phyloP scores from a whole-genome alignment of 352 stramenopile species.

The Globisporangium nodosum region DNA sequence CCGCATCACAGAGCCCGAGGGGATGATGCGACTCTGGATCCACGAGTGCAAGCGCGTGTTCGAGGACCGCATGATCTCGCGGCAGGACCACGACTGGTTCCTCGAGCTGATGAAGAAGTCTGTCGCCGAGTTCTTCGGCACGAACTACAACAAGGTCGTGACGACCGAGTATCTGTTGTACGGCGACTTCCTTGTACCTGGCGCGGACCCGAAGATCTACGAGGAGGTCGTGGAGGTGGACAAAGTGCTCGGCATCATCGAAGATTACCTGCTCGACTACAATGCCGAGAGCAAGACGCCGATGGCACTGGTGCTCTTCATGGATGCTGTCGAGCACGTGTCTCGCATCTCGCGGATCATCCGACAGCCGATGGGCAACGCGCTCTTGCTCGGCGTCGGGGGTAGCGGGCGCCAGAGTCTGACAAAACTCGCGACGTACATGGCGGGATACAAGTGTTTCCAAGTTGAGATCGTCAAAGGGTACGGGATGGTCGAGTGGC shows the following conservation, averaged over 20 bases:
- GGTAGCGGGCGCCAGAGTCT: conserved; percentile 91
- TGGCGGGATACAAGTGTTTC: conserved; percentile 91
- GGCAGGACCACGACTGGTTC: conserved; percentile 91
- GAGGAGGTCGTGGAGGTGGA: conserved; percentile 84
- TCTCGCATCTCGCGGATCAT: conserved; percentile 80
- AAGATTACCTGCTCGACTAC: conserved; percentile 88
- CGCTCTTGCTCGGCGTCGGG: conserved; percentile 89
- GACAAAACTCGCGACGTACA: conserved; percentile 90
- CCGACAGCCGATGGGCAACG: conserved; percentile 85
- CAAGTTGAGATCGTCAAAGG: conserved; percentile 95
- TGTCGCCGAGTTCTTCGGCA: conserved; percentile 70
- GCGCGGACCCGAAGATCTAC: conserved; percentile 82
- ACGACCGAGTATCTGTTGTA: conserved; percentile 71
- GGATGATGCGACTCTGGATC: conserved; percentile 87
- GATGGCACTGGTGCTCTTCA: conserved; percentile 88
- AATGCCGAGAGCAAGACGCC: conserved; percentile 89
- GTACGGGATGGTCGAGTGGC: conserved; percentile 91
- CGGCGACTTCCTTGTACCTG: conserved; percentile 76
- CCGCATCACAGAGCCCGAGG: conserved; percentile 47
- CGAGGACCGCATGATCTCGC: conserved; percentile 91
- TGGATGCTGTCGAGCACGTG: conserved; percentile 85
- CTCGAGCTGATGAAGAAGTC: conserved; percentile 56
- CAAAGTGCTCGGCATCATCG: conserved; percentile 80
- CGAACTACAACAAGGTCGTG: conserved; percentile 79
- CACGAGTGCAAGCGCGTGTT: conserved; percentile 94